Percentiles rank a stretch among this genome's conserved stretches.
phyloP scores from a whole-genome alignment of 192 early-diverging fungal species.

The Chytriomyces hyalinus region DNA sequence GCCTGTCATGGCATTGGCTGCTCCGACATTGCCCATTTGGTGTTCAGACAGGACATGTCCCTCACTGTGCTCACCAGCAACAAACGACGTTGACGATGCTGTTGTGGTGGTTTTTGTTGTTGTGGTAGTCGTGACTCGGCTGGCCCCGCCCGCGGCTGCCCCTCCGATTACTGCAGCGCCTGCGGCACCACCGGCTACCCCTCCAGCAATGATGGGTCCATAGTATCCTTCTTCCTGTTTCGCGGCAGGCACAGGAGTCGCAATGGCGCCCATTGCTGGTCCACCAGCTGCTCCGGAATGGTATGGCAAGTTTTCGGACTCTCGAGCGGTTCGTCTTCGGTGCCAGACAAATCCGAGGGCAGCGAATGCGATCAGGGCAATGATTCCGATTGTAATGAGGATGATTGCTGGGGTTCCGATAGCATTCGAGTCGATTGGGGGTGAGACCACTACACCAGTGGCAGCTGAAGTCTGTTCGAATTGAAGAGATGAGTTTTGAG shows the following conservation, averaged over 20 bases:
- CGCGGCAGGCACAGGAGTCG: not conserved
- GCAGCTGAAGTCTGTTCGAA: not conserved
- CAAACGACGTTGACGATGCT: not conserved
- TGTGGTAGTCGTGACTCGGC: not conserved
- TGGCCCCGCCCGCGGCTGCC: not conserved
- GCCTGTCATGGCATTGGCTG: not conserved
- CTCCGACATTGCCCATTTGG: not conserved
- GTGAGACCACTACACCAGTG: not conserved
- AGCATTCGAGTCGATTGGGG: not conserved
- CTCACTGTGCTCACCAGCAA: not conserved
- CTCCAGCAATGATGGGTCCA: not conserved
- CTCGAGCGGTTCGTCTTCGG: not conserved
- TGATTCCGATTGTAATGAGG: constrained; percentile 1
- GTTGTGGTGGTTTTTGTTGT: constrained; percentile 5
- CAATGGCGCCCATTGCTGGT: not conserved
- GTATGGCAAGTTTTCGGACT: not conserved
- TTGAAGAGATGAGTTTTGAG: not conserved
- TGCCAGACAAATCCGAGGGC: not conserved
- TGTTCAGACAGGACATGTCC: not conserved
- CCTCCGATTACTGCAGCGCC: not conserved
- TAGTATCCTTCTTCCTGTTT: constrained; percentile 1
- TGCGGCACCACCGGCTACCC: not conserved
- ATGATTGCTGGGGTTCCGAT: constrained; percentile 23
- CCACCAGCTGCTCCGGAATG: not conserved
- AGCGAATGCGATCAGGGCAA: constrained; percentile 3